Percentiles rank a stretch among this genome's conserved stretches.
phyloP scores from a whole-genome alignment of 768 basidiomycete species.

The Leucogyrophana mollusca region DNA sequence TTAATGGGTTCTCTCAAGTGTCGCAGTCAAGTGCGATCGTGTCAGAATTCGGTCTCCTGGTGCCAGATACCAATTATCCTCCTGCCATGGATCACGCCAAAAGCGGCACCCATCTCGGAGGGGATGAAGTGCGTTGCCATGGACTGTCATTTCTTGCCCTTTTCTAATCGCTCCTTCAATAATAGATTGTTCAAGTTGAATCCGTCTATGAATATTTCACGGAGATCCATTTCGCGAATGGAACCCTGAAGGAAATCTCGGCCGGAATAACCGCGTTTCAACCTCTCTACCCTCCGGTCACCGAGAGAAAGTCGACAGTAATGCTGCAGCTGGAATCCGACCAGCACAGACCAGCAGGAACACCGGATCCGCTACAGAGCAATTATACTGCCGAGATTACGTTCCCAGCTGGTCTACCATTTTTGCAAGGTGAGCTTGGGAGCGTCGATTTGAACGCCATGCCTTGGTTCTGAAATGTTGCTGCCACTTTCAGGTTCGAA shows the following conservation, averaged over 20 bases:
- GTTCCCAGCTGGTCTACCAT: not conserved
- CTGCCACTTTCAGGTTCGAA: not conserved
- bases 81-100: conserved; percentile 5
- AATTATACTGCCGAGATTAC: conserved; percentile 6
- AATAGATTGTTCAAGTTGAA: not conserved
- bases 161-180: not conserved
- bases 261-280: conserved; percentile 4
- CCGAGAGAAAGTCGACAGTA: not conserved
- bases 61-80: conserved; percentile 22
- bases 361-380: not conserved
- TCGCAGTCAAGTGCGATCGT: not conserved
- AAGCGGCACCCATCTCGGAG: too few relatives aligned
- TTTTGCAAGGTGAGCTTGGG: conserved; percentile 2
- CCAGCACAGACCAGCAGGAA: not conserved
- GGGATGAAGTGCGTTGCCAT: too few relatives aligned
- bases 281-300: not conserved
- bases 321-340: not conserved
- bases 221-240: conserved; percentile 13
- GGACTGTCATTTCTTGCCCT: too few relatives aligned
- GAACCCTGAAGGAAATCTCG: conserved; percentile 6
- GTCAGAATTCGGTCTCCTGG: conserved; percentile 10
- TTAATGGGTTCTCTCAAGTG: not conserved
- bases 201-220: conserved; percentile 19
- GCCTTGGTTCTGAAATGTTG: not conserved
- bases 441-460: too few relatives aligned